Conservation (phyloP, 306 rosid species). For the Elaeagnus macrophylla region DNA sequence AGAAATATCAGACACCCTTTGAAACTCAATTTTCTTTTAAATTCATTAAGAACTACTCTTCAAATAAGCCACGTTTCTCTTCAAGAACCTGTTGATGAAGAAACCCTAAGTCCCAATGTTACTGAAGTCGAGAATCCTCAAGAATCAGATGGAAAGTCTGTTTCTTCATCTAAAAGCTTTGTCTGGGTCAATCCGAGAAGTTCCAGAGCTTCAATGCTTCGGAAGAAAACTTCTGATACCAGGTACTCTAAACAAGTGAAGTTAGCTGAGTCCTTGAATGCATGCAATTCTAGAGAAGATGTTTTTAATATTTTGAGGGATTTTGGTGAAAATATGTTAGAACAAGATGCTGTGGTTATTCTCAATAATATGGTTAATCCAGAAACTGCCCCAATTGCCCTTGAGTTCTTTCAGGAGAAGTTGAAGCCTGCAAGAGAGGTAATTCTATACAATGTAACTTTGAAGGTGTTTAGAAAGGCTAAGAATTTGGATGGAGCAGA, state of each 20-base stretch:
- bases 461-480: slow-evolving; percentile 47
- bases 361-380: slow-evolving; percentile 49
- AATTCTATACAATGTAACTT: slow-evolving; percentile 57
- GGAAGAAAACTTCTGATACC: slow-evolving; percentile 40
- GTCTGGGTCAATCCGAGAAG: slow-evolving; percentile 88
- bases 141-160: slow-evolving; percentile 30
- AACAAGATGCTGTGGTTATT: slow-evolving; percentile 45
- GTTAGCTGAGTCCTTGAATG: slow-evolving; percentile 48
- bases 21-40: slow-evolving; percentile 18
- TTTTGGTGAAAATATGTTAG: slow-evolving; percentile 34
- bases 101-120: slow-evolving; percentile 16
- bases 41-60: slow-evolving; percentile 32
- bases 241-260: slow-evolving; percentile 48
- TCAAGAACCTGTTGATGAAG: slow-evolving; percentile 36
- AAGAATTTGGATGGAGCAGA: slow-evolving; percentile 58
- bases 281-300: slow-evolving; percentile 35
- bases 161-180: slow-evolving; percentile 34
- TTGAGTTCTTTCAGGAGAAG: slow-evolving; percentile 37
- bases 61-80: slow-evolving; percentile 47
- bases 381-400: slow-evolving; percentile 40
- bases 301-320: slow-evolving; percentile 32
- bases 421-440: slow-evolving; percentile 29
- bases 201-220: slow-evolving; percentile 66
- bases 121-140: slow-evolving; percentile 9
- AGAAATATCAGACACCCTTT: slow-evolving; percentile 17